Conservation (phyloP, 805 yeast species). For the Cyberlindnera suaveolens region DNA sequence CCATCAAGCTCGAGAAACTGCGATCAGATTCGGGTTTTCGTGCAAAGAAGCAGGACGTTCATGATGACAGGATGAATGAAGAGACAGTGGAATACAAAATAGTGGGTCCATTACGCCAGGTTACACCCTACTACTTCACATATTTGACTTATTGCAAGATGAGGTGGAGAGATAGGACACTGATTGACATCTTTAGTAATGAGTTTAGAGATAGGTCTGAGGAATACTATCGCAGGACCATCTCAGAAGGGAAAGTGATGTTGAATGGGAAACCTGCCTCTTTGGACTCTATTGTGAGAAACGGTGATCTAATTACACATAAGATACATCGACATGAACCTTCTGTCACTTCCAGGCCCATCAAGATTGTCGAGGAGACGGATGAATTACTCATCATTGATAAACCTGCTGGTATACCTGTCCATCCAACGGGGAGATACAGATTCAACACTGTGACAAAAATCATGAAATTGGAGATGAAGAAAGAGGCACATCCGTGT, state of each 20-base stretch:
- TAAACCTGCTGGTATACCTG: constrained; percentile 93
- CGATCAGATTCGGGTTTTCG: constrained; percentile 17
- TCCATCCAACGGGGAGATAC: constrained; percentile 90
- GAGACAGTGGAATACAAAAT: constrained; percentile 49
- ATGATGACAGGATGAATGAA: constrained; percentile 14
- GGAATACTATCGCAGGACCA: constrained; percentile 52
- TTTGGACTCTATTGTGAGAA: constrained; percentile 57
- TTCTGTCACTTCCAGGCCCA: constrained; percentile 28
- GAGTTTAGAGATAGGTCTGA: constrained; percentile 82
- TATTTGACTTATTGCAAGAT: constrained; percentile 84
- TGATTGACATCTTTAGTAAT: constrained; percentile 71
- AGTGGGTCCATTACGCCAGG: constrained; percentile 60
- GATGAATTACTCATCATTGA: constrained; percentile 77
- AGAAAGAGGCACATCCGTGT: constrained; percentile 66
- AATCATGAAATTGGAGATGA: constrained; percentile 63
- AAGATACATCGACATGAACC: constrained; percentile 86
- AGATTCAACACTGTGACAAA: constrained; percentile 71
- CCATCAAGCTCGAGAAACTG: constrained; percentile 14
- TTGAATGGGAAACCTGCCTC: constrained; percentile 63
- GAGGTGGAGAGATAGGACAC: constrained; percentile 83
- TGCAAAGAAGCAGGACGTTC: constrained; percentile 17
- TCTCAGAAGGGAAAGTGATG: constrained; percentile 61
- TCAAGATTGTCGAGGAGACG: constrained; percentile 42
- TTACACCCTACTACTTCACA: constrained; percentile 82
- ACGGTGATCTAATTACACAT: constrained; percentile 82